Evolutionary conservation across 192 early-diverging fungal genomes (phyloP).

Genomic region (Backusella australiensis): DNA sequence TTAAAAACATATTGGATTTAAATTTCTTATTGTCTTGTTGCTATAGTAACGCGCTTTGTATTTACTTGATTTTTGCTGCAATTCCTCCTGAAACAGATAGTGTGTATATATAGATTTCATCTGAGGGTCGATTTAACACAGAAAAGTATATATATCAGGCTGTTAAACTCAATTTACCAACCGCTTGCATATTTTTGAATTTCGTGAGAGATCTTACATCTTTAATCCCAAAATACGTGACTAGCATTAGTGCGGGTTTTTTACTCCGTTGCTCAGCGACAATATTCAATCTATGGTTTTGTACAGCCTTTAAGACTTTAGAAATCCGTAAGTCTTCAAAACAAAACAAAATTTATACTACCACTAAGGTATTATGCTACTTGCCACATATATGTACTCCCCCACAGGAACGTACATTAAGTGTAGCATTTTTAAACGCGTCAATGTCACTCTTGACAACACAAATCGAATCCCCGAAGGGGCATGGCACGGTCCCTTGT

Average conservation of each 20-base stretch:
- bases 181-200: not conserved
- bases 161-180: not conserved
- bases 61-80: not conserved
- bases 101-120: not conserved
- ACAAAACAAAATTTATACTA: not conserved
- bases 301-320: not conserved
- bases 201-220: not conserved
- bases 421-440: not conserved
- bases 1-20: not conserved
- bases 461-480: not conserved
- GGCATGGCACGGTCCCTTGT: not conserved
- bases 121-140: not conserved
- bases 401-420: not conserved
- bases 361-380: not conserved
- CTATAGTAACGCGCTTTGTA: not conserved
- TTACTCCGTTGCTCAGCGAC: not conserved
- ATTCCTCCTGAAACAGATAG: not conserved
- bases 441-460: not conserved
- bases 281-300: not conserved
- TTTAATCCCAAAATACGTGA: not conserved
- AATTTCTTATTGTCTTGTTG: not conserved
- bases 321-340: not conserved
- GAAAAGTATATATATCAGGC: not conserved
- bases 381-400: not conserved
- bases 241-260: not conserved